Conservation (phyloP, 192 early-diverging fungal genomes). For the Martensiomyces pterosporus region DNA sequence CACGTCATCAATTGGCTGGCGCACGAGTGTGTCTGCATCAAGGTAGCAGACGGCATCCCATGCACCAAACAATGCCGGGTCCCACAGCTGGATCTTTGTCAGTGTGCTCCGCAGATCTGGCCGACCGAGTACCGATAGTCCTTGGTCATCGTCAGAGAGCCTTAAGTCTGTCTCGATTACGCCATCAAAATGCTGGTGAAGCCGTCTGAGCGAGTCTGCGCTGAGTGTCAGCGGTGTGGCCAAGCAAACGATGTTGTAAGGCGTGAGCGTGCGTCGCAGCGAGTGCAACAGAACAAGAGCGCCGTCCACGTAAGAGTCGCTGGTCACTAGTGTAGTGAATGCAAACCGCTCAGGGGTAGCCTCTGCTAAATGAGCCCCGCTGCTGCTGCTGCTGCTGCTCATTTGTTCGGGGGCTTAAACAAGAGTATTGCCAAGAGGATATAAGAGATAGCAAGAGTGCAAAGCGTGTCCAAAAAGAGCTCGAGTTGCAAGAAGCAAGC, state of each 20-base stretch:
- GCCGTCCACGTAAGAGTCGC: slow-evolving; percentile 80
- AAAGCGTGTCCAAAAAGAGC: too few relatives aligned
- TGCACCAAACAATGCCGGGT: slow-evolving; percentile 62
- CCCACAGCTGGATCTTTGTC: slow-evolving; percentile 88
- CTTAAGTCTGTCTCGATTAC: slow-evolving; percentile 69
- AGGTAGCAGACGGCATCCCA: slow-evolving; percentile 69
- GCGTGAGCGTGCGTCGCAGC: slow-evolving; percentile 62
- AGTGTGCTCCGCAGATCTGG: slow-evolving; percentile 86
- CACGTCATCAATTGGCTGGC: slow-evolving; percentile 74
- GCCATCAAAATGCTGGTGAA: slow-evolving; percentile 62
- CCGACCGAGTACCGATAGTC: slow-evolving; percentile 68
- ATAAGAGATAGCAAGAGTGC: too few relatives aligned
- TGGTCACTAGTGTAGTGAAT: slow-evolving; percentile 84
- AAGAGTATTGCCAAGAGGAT: too few relatives aligned
- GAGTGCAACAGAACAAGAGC: slow-evolving; percentile 76
- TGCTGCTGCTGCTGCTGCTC: too few relatives aligned
- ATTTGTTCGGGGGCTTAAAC: too few relatives aligned
- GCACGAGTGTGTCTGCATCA: slow-evolving; percentile 89
- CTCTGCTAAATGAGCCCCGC: too few relatives aligned
- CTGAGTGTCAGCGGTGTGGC: slow-evolving; percentile 61
- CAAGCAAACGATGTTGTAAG: slow-evolving; percentile 62
- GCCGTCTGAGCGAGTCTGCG: slow-evolving; percentile 39
- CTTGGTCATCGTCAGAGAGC: slow-evolving; percentile 53
- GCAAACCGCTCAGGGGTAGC: slow-evolving; percentile 48
- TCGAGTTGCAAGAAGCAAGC: too few relatives aligned